phyloP scores from a whole-genome alignment of 331 rosid genomes.

The Malus hybrid region DNA sequence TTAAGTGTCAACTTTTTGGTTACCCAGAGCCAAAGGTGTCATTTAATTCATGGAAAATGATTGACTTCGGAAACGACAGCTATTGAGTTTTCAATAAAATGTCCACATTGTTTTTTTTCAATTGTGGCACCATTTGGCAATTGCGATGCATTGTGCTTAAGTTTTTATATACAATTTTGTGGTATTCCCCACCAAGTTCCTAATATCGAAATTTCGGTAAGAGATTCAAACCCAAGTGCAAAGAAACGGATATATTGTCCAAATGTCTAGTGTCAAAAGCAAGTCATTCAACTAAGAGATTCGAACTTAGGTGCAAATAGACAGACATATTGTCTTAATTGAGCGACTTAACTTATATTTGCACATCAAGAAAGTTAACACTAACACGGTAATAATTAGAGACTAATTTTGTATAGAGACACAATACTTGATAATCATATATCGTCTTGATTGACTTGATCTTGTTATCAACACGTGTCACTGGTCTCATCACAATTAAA shows the following conservation, averaged over 20 bases:
- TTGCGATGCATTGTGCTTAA: background rate
- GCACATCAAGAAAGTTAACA: too few relatives aligned
- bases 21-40: background rate
- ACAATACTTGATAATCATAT: background rate
- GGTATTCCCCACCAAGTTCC: background rate
- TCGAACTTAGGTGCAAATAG: too few relatives aligned
- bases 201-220: too few relatives aligned
- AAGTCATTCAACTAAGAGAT: too few relatives aligned
- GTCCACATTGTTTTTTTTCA: background rate
- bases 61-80: background rate
- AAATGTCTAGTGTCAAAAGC: too few relatives aligned
- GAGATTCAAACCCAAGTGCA: too few relatives aligned
- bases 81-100: background rate
- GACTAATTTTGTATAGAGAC: background rate
- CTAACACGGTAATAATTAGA: too few relatives aligned
- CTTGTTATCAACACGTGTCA: background rate
- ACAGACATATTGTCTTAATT: too few relatives aligned
- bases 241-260: too few relatives aligned
- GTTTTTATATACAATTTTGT: background rate
- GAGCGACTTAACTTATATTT: too few relatives aligned
- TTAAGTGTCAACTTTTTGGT: background rate
- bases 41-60: constrained; percentile 7
- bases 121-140: background rate
- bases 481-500: background rate
- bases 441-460: background rate